phyloP scores from a whole-genome alignment of 2,329 filamentous ascomycete genomes.

The Neopestalotiopsis clavispora region DNA sequence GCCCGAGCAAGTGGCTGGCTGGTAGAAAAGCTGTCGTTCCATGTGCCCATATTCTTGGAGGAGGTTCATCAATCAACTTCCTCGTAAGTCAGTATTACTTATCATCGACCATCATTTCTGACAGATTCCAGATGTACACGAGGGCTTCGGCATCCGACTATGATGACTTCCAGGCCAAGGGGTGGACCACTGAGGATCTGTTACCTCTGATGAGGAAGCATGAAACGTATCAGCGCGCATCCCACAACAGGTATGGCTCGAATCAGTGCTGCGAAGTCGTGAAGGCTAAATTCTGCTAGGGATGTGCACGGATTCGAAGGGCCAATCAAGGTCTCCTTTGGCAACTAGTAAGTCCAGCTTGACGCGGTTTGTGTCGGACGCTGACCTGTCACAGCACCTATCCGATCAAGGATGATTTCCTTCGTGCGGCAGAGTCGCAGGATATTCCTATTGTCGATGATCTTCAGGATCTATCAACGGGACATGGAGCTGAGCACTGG shows the following conservation, averaged over 20 bases:
- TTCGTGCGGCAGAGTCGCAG: slow-evolving; percentile 73
- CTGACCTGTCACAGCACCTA: slow-evolving; percentile 57
- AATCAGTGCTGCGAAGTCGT: slow-evolving; percentile 31
- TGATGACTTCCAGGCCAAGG: slow-evolving; percentile 79
- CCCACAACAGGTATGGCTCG: slow-evolving; percentile 55
- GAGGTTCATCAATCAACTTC: slow-evolving; percentile 78
- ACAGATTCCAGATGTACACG: slow-evolving; percentile 66
- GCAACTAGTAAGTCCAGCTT: slow-evolving; percentile 60
- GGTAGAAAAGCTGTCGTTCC: slow-evolving; percentile 77
- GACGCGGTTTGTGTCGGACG: slow-evolving; percentile 19
- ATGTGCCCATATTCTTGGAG: slow-evolving; percentile 73
- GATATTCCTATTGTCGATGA: slow-evolving; percentile 78
- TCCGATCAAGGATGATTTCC: slow-evolving; percentile 81
- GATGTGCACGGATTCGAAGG: slow-evolving; percentile 79
- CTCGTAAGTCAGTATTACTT: slow-evolving; percentile 55
- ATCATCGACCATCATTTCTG: slow-evolving; percentile 16
- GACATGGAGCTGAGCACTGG: slow-evolving; percentile 79
- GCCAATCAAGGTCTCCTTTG: slow-evolving; percentile 82
- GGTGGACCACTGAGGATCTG: slow-evolving; percentile 79
- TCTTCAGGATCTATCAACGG: slow-evolving; percentile 72
- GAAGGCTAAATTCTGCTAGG: slow-evolving; percentile 34
- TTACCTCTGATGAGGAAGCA: slow-evolving; percentile 81
- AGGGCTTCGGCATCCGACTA: slow-evolving; percentile 74
- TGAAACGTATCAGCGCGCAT: slow-evolving; percentile 75
- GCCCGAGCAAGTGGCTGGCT: slow-evolving; percentile 73